Base-by-base conservation (phyloP, 768 basidiomycete species). In the Paxillus rubicundulus region DNA sequence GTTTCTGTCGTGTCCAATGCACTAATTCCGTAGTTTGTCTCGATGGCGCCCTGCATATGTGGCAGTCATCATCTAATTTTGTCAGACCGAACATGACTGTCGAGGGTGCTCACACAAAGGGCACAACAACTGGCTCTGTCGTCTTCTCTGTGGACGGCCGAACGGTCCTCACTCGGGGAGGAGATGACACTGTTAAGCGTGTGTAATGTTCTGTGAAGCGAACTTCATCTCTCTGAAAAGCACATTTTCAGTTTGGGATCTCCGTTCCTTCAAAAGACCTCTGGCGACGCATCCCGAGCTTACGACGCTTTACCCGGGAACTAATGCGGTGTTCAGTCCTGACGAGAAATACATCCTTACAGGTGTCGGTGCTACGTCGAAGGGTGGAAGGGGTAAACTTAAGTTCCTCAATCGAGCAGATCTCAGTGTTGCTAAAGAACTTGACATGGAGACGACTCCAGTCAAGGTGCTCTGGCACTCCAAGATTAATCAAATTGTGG, bases 161-260 rank as follows among this genome's bases (percentile, higher is more conserved):
- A 53, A 90, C 89, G 18, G 71, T 98, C 30, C 78, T 93, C 52
- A 95, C 92, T 6, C 77, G 97, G 62, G 94, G 96, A 37, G 92
- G 90, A 1, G 97, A 99, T 72, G 88, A 95, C 66, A 96, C 93
- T 2, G 87, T 98, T 50, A 99, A 98, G 73, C 70, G 96, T 97
- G 71, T 58, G 92, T 83, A 42, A 54, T 43, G n/a, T 41, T 59
- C 53, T 47, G 18, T 17, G 3, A 20, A 30, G 40, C 20, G 9
- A 24, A 40, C 34, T 9, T 13, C 20, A 47, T 27, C 47, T 42
- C 47, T 37, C 53, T 50, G 49, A 54, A 33, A 53, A 4, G 24
- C 32, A 12, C 24, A 4, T 34, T 49, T 52, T 36, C 57, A 98
- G 96, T 98, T 41, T 99, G 97, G 97, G 96, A 98, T 68, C 71